Evolutionary conservation across 345 rosid species (phyloP).

Genomic region (Citrus glauca): DNA sequence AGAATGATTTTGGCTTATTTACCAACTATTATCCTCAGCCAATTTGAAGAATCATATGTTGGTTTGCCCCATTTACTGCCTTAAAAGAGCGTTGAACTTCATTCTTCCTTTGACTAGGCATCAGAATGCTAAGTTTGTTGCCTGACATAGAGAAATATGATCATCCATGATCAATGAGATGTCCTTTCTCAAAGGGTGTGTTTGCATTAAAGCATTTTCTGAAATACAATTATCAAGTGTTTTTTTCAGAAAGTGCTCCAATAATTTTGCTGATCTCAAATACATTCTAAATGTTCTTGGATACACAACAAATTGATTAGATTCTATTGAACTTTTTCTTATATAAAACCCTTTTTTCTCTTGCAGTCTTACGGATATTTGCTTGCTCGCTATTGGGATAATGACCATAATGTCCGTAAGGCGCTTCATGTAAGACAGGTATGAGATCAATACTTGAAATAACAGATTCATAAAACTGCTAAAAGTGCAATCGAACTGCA

Average conservation of each 20-base stretch:
- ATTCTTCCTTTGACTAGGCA: too few species aligned
- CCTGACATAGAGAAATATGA: too few species aligned
- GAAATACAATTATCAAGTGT: neutral
- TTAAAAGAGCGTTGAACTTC: too few species aligned
- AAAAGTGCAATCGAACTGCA: neutral
- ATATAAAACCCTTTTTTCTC: neutral
- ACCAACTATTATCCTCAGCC: neutral
- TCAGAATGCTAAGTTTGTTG: too few species aligned
- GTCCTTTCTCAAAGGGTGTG: too few species aligned
- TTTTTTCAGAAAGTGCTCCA: too few species aligned
- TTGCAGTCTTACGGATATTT: slow-evolving; percentile 31
- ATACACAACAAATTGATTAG: neutral
- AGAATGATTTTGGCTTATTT: neutral
- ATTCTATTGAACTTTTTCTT: neutral
- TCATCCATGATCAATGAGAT: too few species aligned
- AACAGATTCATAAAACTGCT: neutral
- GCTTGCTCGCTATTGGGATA: slow-evolving; percentile 34
- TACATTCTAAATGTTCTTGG: neutral
- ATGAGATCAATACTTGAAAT: neutral
- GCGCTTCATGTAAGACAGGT: slow-evolving; percentile 45
- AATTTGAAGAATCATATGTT: neutral
- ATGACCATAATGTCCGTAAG: slow-evolving; percentile 28
- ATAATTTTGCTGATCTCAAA: too few species aligned
- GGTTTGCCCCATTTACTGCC: neutral
- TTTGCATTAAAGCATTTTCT: neutral